Percentiles rank a stretch among this genome's conserved stretches.
Conservation (phyloP, 441 rosid species). For the Theobroma grandiflorum region DNA sequence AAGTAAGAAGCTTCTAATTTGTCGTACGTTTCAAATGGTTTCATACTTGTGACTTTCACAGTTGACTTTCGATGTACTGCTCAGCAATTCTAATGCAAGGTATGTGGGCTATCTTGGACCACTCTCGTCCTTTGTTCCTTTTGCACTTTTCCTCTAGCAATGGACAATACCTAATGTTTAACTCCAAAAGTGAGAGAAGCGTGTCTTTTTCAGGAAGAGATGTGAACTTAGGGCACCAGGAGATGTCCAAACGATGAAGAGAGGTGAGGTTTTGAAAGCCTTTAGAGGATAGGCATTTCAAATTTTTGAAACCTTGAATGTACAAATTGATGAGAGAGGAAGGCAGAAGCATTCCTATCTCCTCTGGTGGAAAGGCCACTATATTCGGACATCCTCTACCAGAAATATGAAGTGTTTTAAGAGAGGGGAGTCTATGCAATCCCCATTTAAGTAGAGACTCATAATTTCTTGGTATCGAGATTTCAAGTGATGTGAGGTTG, state of each 20-base stretch:
- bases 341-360: background rate
- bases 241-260: background rate
- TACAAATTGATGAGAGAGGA: background rate
- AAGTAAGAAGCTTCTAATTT: background rate
- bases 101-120: conserved; percentile 2
- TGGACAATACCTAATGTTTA: background rate
- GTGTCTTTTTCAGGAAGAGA: background rate
- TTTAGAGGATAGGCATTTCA: background rate
- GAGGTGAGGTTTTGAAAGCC: background rate
- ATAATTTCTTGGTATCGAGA: conserved; percentile 1
- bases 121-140: background rate
- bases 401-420: background rate
- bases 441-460: background rate
- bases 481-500: conserved; percentile 10
- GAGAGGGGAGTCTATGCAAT: conserved; percentile 19
- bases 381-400: background rate
- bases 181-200: background rate
- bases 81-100: background rate
- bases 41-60: background rate
- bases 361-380: background rate
- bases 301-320: background rate
- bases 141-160: background rate
- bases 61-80: background rate
- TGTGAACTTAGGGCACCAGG: background rate
- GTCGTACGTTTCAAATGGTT: background rate